Evolutionary conservation across 805 yeast species (phyloP).

Genomic region (Ascoidea rubescens): DNA sequence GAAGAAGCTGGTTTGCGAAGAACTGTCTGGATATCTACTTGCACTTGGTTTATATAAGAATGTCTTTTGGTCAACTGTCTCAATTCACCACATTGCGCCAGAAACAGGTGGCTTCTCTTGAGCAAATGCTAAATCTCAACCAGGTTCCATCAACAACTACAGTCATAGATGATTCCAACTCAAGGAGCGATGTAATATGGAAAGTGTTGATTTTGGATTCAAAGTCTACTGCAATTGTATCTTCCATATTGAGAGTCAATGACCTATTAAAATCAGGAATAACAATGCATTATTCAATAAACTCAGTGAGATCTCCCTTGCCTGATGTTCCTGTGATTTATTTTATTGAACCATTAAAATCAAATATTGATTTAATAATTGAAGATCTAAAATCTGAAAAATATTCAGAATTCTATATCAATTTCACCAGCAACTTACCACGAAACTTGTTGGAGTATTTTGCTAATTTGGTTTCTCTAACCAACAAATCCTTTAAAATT

Average conservation of each 20-base stretch:
- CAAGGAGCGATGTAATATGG: conserved; percentile 64
- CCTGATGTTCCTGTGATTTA: conserved; percentile 94
- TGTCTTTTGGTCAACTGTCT: too few species aligned
- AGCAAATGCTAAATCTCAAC: conserved; percentile 79
- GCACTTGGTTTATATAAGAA: too few species aligned
- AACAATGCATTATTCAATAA: conserved; percentile 73
- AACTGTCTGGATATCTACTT: too few species aligned
- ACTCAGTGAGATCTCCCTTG: conserved; percentile 55
- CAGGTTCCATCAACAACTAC: conserved; percentile 24
- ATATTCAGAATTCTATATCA: conserved; percentile 70
- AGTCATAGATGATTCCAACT: conserved; percentile 34
- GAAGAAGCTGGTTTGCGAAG: too few species aligned
- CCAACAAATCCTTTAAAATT: conserved; percentile 58
- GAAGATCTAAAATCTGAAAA: conserved; percentile 61
- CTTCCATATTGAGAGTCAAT: conserved; percentile 85
- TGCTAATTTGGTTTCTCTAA: conserved; percentile 66
- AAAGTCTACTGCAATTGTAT: conserved; percentile 71
- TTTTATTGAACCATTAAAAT: conserved; percentile 77
- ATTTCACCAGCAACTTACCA: conserved; percentile 70
- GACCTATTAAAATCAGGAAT: conserved; percentile 85
- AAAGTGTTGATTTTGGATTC: conserved; percentile 77
- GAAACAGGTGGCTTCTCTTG: conserved; percentile 29
- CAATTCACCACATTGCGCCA: conserved; percentile 1
- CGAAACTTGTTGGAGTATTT: conserved; percentile 77
- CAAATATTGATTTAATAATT: conserved; percentile 55